These are phyloP conservation scores for Boletus smithii DNA, from an alignment of 1,284 basidiomycete genomes.

Conservation along the genomic window DNA sequence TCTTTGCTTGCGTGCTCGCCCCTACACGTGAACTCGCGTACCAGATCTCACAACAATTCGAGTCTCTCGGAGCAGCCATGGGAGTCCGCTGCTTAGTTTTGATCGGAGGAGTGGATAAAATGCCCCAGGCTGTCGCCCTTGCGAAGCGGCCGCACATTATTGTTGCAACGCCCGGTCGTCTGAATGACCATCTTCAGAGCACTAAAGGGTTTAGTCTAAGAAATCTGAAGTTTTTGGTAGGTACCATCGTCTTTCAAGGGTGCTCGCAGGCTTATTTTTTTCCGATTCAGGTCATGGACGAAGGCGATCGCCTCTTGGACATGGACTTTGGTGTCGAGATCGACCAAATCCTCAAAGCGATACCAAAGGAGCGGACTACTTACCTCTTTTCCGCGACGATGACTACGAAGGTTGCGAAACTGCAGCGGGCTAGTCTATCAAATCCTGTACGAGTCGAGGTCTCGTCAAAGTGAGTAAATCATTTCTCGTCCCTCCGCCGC, in stretches of 20 bases:
- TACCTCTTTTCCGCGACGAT: constrained; percentile 99
- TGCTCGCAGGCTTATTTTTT: constrained; percentile 6
- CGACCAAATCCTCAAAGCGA: constrained; percentile 94
- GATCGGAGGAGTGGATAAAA: constrained; percentile 95
- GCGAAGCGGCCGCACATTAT: constrained; percentile 94
- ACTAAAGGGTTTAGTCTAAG: constrained; percentile 96
- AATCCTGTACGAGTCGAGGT: constrained; percentile 97
- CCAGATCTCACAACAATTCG: constrained; percentile 96
- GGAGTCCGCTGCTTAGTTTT: constrained; percentile 90
- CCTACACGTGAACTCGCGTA: constrained; percentile 98
- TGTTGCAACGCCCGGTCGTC: constrained; percentile 95
- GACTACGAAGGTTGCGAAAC: constrained; percentile 97
- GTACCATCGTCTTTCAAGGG: constrained; percentile 1
- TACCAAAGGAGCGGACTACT: constrained; percentile 92
- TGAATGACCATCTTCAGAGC: constrained; percentile 95
- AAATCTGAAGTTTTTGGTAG: constrained; percentile 84
- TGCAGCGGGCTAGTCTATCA: constrained; percentile 92
- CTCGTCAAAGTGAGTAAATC: constrained; percentile 72
- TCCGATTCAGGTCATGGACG: constrained; percentile 79
- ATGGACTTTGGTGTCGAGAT: constrained; percentile 98
- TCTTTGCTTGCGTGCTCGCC: constrained; percentile 92
- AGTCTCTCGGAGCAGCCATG: constrained; percentile 89
- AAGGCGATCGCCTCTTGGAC: constrained; percentile 95
- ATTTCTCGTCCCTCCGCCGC: background rate
- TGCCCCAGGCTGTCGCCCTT: constrained; percentile 89